Base-by-base conservation (phyloP, 2,329 filamentous ascomycete species). In the Trichoderma atrobrunneum region DNA sequence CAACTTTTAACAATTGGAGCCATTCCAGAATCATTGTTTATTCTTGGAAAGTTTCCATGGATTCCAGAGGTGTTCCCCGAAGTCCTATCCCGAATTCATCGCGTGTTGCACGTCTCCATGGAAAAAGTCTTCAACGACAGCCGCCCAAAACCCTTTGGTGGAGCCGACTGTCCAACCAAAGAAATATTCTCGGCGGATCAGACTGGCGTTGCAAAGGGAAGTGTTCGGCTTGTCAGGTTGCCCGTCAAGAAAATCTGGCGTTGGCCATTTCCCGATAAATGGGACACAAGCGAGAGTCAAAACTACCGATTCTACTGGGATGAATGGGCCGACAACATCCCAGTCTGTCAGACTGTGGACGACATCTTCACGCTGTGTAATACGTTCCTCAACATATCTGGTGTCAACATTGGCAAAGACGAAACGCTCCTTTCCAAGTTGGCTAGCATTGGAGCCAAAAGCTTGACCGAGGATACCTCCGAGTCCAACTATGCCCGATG, bases 271-370 rank as follows among this genome's bases (percentile, higher is more conserved):
- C 89, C 94, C 6, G 95, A 97, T 76, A 91, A 89, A 75, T 87
- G 87, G 74, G 93, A 96, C 77, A 90, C 89, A 30, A 91, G 90
- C 70, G 93, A 94, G 76, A 91, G 91, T 24, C 87, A 88, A n/a
- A 89, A 92, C 67, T 98, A 98, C 80, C 90, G 92, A 39, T 98
- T 97, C 79, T 99, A 99, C 81, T 98, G 96, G 91, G 94, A 97
- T 72, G 96, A 98, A 76, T 99, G 96, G 96, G 87, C 91, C 3
- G 95, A 98, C 81, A 97, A 96, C 74, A 87, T 99, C 60, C 97
- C 96, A 0, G 84, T 97, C 24, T 99, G 96, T 78, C 95, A 97
- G 79, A 92, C 87, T 2, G 90, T 97, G 7, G 94, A 98, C 74
- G 96, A 99, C 78, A 87, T 99, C 16, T 96, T 98, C 80, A 90